These are phyloP conservation scores for Syncephalastrum contaminatum DNA, from an alignment of 371 early-diverging fungal species.

Conservation along the genomic window DNA sequence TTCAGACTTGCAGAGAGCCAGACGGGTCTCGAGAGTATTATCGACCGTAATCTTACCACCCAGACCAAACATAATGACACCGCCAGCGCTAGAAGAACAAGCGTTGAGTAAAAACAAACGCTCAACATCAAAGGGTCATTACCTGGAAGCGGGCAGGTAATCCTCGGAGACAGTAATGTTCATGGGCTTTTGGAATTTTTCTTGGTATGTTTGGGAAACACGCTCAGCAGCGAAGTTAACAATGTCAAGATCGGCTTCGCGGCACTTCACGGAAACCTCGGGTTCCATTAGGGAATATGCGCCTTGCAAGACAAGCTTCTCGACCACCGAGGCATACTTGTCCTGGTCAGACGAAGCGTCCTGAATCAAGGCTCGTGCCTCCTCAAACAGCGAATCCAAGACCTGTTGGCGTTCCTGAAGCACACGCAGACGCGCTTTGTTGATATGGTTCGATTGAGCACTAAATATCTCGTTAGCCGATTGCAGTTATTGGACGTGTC, in stretches of 20 bases:
- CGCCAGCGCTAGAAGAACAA: constrained; percentile 71
- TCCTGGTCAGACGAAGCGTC: constrained; percentile 55
- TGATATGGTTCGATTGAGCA: constrained; percentile 91
- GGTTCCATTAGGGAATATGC: constrained; percentile 83
- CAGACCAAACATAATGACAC: constrained; percentile 78
- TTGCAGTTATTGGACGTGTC: background rate
- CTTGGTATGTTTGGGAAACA: constrained; percentile 61
- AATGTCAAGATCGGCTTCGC: constrained; percentile 70
- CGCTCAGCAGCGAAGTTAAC: constrained; percentile 60
- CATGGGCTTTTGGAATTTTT: constrained; percentile 51
- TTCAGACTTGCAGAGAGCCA: constrained; percentile 77
- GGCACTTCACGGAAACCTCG: constrained; percentile 68
- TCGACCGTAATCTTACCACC: constrained; percentile 79
- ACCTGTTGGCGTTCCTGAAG: constrained; percentile 88
- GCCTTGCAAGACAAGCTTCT: constrained; percentile 79
- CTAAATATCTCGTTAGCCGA: constrained; percentile 37
- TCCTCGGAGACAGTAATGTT: constrained; percentile 55
- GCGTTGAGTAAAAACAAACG: background rate
- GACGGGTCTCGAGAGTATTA: constrained; percentile 90
- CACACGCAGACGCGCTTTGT: constrained; percentile 90
- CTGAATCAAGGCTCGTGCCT: constrained; percentile 54
- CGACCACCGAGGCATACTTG: constrained; percentile 61
- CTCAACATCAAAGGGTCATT: constrained; percentile 2
- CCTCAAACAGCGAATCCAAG: constrained; percentile 76
- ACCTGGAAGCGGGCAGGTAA: constrained; percentile 51